Evolutionary conservation across 1,284 basidiomycete genomes (phyloP).

Genomic region (Puccinia horiana): DNA sequence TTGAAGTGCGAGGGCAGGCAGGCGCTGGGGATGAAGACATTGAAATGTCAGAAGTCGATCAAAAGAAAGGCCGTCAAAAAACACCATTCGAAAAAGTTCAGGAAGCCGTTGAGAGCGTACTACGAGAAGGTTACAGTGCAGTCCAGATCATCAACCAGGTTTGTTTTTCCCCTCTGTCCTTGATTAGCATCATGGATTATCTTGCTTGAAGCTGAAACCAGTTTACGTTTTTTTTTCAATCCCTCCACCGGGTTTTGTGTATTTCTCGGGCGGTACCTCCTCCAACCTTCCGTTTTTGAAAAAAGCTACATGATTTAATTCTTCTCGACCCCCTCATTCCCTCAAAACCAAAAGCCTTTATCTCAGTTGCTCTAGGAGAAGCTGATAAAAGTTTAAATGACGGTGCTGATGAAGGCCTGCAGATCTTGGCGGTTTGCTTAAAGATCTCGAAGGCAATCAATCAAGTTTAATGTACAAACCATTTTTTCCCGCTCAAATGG

Average conservation of each 20-base stretch:
- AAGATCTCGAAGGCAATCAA: conserved; percentile 61
- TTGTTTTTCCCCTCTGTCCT: conserved; percentile 51
- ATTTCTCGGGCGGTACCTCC: conserved; percentile 13
- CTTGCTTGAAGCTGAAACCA: background rate
- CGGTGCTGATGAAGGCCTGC: conserved; percentile 96
- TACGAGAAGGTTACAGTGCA: conserved; percentile 87
- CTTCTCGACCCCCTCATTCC: conserved; percentile 77
- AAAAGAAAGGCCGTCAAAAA: conserved; percentile 54
- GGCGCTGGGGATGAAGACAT: conserved; percentile 62
- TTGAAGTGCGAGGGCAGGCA: conserved; percentile 63
- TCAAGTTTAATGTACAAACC: conserved; percentile 7
- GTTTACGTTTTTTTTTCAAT: background rate
- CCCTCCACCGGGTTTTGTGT: background rate
- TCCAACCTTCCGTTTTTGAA: conserved; percentile 46
- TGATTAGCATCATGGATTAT: background rate
- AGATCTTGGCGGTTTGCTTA: conserved; percentile 83
- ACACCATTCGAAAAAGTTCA: conserved; percentile 72
- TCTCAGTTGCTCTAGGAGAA: conserved; percentile 83
- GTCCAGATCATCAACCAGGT: conserved; percentile 88
- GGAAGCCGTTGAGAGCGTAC: conserved; percentile 72
- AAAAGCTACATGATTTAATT: conserved; percentile 82
- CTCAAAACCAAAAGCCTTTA: conserved; percentile 77
- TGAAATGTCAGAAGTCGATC: conserved; percentile 61
- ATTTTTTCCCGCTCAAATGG: too few species aligned
- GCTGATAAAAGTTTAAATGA: conserved; percentile 95